These are phyloP conservation scores for Leishmania tropica DNA, from an alignment of 208 protist genomes.

Conservation along the genomic window DNA sequence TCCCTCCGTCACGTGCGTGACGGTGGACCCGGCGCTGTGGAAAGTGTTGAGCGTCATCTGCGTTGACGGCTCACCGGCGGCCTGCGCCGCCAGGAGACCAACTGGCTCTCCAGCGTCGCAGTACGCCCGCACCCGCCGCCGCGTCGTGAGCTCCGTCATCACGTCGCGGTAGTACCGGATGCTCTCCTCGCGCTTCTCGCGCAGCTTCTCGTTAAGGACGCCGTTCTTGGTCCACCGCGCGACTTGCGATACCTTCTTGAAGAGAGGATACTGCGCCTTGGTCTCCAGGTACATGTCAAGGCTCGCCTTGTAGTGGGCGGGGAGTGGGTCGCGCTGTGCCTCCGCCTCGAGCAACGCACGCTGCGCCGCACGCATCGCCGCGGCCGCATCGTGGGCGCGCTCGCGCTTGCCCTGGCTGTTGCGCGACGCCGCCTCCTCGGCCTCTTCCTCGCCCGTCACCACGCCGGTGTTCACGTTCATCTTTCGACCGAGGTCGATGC, in stretches of 20 bases:
- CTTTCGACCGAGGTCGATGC: constrained; percentile 58
- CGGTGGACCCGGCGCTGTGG: constrained; percentile 99
- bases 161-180: constrained; percentile 63
- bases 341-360: constrained; percentile 38
- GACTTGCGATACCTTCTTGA: constrained; percentile 80
- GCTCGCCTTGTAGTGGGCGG: constrained; percentile 36
- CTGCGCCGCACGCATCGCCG: constrained; percentile 34
- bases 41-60: constrained; percentile 99
- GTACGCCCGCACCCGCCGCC: constrained; percentile 61
- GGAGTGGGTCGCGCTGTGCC: constrained; percentile 62
- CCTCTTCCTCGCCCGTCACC: constrained; percentile 30
- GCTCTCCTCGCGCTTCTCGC: constrained; percentile 56
- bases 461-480: constrained; percentile 62
- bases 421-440: constrained; percentile 16
- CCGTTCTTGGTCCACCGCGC: constrained; percentile 64
- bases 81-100: constrained; percentile 97
- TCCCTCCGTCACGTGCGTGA: constrained; percentile 99
- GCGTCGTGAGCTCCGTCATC: constrained; percentile 64
- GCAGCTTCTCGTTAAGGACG: constrained; percentile 54
- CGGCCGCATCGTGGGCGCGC: constrained; percentile 34
- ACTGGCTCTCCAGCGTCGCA: constrained; percentile 96
- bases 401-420: constrained; percentile 34
- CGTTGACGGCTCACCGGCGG: constrained; percentile 99
- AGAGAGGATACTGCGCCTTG: constrained; percentile 72
- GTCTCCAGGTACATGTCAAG: constrained; percentile 58